Evolutionary conservation across 2,329 filamentous ascomycete genomes (phyloP).

Genomic region (Penicillium sclerotiorum): DNA sequence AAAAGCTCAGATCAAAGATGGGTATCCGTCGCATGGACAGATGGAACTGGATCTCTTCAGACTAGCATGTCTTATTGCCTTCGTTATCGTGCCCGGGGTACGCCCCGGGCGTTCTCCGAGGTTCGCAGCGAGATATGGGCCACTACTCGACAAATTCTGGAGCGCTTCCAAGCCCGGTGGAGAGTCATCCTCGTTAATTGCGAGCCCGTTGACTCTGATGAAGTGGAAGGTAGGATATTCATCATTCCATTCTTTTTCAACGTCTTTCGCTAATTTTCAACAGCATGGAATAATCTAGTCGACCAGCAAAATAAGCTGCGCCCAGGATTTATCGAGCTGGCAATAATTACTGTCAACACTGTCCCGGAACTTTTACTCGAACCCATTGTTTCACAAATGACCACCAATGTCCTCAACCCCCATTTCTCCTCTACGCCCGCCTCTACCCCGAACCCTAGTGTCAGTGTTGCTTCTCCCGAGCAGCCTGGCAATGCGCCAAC

Average conservation of each 20-base stretch:
- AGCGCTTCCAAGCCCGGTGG: slow-evolving; percentile 56
- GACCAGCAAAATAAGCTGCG: slow-evolving; percentile 43
- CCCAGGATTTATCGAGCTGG: slow-evolving; percentile 38
- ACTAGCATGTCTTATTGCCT: slow-evolving; percentile 59
- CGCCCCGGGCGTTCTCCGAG: slow-evolving; percentile 46
- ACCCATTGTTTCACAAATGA: slow-evolving; percentile 34
- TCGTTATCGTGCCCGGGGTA: slow-evolving; percentile 38
- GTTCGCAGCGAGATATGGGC: slow-evolving; percentile 61
- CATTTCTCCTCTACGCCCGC: slow-evolving; percentile 41
- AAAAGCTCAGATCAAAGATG: slow-evolving; percentile 59
- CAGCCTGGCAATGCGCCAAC: slow-evolving; percentile 45
- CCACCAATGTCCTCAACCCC: slow-evolving; percentile 36
- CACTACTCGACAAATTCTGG: slow-evolving; percentile 58
- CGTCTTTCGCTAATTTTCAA: slow-evolving; percentile 20
- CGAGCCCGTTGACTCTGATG: slow-evolving; percentile 55
- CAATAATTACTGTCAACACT: slow-evolving; percentile 38
- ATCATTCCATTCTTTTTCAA: neutral
- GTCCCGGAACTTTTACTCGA: slow-evolving; percentile 40
- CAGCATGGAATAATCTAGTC: slow-evolving; percentile 42
- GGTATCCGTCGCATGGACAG: slow-evolving; percentile 63
- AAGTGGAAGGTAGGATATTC: slow-evolving; percentile 50
- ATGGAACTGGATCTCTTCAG: slow-evolving; percentile 58
- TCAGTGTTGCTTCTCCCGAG: slow-evolving; percentile 44
- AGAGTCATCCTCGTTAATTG: slow-evolving; percentile 57
- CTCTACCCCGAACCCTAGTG: slow-evolving; percentile 41